Conservation (phyloP, 2,329 filamentous ascomycete species). For the Monosporascus sp. region DNA sequence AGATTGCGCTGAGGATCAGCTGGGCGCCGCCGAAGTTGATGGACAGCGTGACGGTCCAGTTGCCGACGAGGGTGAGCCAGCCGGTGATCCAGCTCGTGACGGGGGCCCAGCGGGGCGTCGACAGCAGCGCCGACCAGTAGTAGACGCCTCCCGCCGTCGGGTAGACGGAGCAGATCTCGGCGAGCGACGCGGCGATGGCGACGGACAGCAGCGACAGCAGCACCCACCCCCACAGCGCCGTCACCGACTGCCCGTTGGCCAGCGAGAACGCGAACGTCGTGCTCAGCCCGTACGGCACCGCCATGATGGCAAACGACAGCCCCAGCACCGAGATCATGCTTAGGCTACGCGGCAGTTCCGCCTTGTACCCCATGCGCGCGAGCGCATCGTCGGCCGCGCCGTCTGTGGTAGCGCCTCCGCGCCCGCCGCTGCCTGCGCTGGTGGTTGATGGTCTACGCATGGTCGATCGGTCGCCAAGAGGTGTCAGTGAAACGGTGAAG, state of each 20-base stretch:
- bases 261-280: slow-evolving; percentile 66
- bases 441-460: background rate
- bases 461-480: background rate
- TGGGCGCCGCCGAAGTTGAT: slow-evolving; percentile 69
- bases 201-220: slow-evolving; percentile 58
- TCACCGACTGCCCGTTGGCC: slow-evolving; percentile 62
- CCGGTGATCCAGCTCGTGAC: slow-evolving; percentile 65
- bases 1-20: slow-evolving; percentile 60
- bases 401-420: background rate
- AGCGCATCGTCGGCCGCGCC: slow-evolving; percentile 50
- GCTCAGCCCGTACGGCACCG: slow-evolving; percentile 61
- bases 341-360: slow-evolving; percentile 59
- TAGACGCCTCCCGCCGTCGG: slow-evolving; percentile 66
- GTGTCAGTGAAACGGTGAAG: background rate
- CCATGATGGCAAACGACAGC: slow-evolving; percentile 68
- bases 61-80: slow-evolving; percentile 67
- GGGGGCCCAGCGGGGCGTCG: slow-evolving; percentile 58
- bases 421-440: background rate
- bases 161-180: slow-evolving; percentile 65
- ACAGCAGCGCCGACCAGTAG: slow-evolving; percentile 66
- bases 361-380: slow-evolving; percentile 62
- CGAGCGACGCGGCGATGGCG: slow-evolving; percentile 59
- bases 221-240: slow-evolving; percentile 66
- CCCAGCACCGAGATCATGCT: slow-evolving; percentile 65
- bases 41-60: slow-evolving; percentile 59